A percentile compares a stretch with the other conserved stretches of the same genome.
These are phyloP conservation scores for Gracilaria vermiculophylla DNA, from an alignment of 23 red algal species.

Conservation along the genomic window DNA sequence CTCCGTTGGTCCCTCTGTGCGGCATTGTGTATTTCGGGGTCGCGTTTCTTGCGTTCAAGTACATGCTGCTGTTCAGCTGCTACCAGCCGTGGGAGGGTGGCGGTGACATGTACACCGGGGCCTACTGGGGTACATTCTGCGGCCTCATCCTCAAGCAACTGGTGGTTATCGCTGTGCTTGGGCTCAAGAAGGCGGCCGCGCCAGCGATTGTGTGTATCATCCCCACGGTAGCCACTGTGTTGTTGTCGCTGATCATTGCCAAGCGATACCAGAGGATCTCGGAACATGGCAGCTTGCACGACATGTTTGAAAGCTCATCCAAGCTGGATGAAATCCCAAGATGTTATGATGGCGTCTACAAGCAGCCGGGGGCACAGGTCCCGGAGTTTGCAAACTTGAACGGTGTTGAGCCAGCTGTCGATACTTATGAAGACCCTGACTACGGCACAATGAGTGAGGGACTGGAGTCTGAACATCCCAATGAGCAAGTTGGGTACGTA, in stretches of 20 bases:
- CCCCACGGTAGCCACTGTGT: constrained; percentile 27
- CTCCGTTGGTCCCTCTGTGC: constrained; percentile 39
- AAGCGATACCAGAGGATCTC: constrained; percentile 40
- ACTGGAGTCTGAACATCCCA: constrained; percentile 30
- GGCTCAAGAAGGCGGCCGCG: constrained; percentile 40
- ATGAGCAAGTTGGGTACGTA: constrained; percentile 55
- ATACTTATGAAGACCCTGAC: constrained; percentile 25
- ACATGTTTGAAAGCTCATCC: constrained; percentile 40
- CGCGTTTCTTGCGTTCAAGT: constrained; percentile 12
- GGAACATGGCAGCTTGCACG: constrained; percentile 43
- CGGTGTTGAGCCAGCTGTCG: constrained; percentile 21
- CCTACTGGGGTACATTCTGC: constrained; percentile 37
- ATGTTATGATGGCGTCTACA: constrained; percentile 14
- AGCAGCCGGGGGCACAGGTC: constrained; percentile 9
- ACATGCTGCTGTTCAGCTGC: constrained; percentile 36
- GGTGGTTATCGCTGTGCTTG: constrained; percentile 50
- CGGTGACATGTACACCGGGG: constrained; percentile 48
- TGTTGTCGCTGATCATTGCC: constrained; percentile 32
- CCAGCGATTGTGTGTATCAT: constrained; percentile 46
- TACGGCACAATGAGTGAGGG: constrained; percentile 3
- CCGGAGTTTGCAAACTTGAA: constrained; percentile 32
- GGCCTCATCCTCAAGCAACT: constrained; percentile 59
- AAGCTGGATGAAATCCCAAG: constrained; percentile 43
- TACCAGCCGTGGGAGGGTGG: constrained; percentile 35
- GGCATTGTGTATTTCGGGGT: constrained; percentile 38